Evolutionary conservation across 2,329 filamentous ascomycete species (phyloP), one percentile per base, ranked within the genome.

Genomic region (Pyrenophora graminea): DNA sequence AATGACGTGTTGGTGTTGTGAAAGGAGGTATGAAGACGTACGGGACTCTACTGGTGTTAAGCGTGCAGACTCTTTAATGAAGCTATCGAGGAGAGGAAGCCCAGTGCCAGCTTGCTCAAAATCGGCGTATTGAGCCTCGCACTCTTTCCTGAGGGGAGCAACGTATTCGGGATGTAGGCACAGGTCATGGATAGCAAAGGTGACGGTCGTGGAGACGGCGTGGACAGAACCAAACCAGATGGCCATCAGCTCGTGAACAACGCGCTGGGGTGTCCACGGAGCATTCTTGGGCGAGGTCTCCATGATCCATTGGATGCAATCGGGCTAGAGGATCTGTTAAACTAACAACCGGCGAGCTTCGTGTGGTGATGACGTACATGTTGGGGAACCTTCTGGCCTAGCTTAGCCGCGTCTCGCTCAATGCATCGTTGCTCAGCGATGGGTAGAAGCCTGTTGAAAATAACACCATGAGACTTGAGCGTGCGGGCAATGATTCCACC

Each of bases 211-310:
- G 0, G 68, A 56, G 1, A 67, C 17, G 1, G 47, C 51, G 25
- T 73, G 69, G 1, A 72, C 63, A 0, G 69, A 69, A 1, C 70
- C 69, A 37, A 71, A 73, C 70, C 69, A 73, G 1, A 72, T 64
- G 2, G 67, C 70, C 53, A 73, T 71, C 2, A 72, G 25, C 18
- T 73, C 69, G 32, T 66, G 55, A 0, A 68, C 58, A 1, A 72
- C 48, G 0, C 67, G 62, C 17, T 58, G 34, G 0, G 62, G 45
- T 1, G 68, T 54, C 67, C 69, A 70, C 0, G 62, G 60, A 2
- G 58, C 59, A n/a, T 51, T 48, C 39, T 41, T 55, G 1, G 69
- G 68, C 2, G 66, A 52, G 0, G 59, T 66, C 6, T 72, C 66
- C 49, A 73, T 71, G 27, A 71, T 64, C 68, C 68, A 72, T 47